Base-by-base conservation (phyloP, 805 yeast species). In the Suhomyces sp. region DNA sequence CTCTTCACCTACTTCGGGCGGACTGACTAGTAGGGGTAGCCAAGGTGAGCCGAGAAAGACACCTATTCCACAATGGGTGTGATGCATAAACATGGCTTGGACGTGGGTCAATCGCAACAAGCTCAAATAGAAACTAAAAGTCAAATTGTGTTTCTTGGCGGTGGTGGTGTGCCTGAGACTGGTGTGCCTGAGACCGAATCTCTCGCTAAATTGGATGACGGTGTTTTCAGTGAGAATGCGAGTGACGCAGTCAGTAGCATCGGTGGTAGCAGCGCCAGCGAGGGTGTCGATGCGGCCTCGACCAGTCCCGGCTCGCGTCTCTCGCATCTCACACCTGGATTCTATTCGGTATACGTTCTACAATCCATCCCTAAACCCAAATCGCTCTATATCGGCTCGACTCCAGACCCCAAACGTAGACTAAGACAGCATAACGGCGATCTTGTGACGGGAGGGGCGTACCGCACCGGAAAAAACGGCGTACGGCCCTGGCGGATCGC, bases 401-500 rank as follows among this genome's bases (percentile, higher is more conserved):
- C 96, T 0, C 93, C 94, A 1, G 80, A 87, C 60, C 96, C 96
- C 0, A 62, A 71, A 3, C 60, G 79, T 57, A 66, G 96, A 46
- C 72, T 89, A 3, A 64, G 90, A 39, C 96, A 89, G 59, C 96
- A 89, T 63, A 89, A 89, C 68, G 96, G 96, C 3, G 82, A 78
- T 2, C 62, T 85, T 12, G 58, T 65, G 19, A 66, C 63, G 2
- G 88, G 88, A 1, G 94, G 96, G 2, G 96, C 96, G 0, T 83
- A 73, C 60, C 65, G 82, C 44, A 89, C 96, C 0, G 83, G 77
- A 57, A 68, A 72, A 46, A 64, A 65, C 13, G 84, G 83, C 0
- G 75, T 72, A 31, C 66, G 93, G 49, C 96, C 96, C 0, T 89
- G 96, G 96, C 80, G 76, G 52, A 82, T 86, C 85, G 64, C 77